Conservation (phyloP, 805 yeast genomes). For the Phaffomyces opuntiae region DNA sequence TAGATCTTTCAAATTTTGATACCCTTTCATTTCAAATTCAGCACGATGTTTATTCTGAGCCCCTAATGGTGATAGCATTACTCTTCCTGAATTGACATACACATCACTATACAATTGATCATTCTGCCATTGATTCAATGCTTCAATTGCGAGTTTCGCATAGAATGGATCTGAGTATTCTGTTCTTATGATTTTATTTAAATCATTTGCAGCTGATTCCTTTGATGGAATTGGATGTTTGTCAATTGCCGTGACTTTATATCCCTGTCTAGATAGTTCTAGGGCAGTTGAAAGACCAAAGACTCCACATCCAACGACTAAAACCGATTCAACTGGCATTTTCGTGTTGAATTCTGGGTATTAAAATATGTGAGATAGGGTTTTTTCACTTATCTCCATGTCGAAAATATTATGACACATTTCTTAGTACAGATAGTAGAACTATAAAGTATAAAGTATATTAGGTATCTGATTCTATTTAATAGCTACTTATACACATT, state of each 20-base stretch:
- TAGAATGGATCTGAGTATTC: conserved; percentile 40
- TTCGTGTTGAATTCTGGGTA: too few species aligned
- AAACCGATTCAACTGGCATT: conserved; percentile 7
- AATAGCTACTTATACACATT: not conserved
- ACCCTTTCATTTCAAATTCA: conserved; percentile 31
- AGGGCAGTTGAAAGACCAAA: conserved; percentile 41
- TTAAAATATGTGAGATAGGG: too few species aligned
- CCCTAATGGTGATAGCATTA: conserved; percentile 27
- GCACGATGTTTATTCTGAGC: conserved; percentile 27
- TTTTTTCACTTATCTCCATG: not conserved
- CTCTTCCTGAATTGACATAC: conserved; percentile 36
- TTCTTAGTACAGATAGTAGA: too few species aligned
- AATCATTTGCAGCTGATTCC: conserved; percentile 41
- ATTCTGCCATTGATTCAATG: conserved; percentile 31
- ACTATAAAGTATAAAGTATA: too few species aligned
- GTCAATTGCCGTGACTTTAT: conserved; percentile 32
- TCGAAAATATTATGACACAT: too few species aligned
- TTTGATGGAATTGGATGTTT: conserved; percentile 36
- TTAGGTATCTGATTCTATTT: too few species aligned
- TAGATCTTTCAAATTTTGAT: conserved; percentile 26
- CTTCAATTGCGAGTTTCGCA: conserved; percentile 38
- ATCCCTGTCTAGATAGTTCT: conserved; percentile 27
- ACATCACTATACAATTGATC: conserved; percentile 28
- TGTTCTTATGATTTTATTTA: conserved; percentile 41
- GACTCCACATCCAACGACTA: conserved; percentile 35